Evolutionary conservation across 768 basidiomycete genomes (phyloP).

Genomic region (Mycena capillaripes): DNA sequence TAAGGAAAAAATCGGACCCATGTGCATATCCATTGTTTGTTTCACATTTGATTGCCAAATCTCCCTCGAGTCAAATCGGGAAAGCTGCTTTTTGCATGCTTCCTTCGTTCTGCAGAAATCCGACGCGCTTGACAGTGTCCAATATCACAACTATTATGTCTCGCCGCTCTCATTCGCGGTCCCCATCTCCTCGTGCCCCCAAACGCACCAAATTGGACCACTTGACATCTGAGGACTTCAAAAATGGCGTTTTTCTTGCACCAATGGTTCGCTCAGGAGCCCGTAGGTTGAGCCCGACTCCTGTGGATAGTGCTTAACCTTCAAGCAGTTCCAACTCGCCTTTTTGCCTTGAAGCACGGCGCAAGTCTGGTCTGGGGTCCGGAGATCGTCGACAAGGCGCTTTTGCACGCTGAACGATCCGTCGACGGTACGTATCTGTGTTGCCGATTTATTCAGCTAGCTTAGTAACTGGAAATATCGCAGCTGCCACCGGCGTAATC

Average conservation of each 20-base stretch:
- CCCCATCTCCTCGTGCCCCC: conserved; percentile 59
- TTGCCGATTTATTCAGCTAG: neutral
- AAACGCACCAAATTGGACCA: conserved; percentile 73
- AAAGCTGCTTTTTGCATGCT: conserved; percentile 4
- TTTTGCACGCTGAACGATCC: conserved; percentile 84
- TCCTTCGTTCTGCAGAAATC: neutral
- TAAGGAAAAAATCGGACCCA: no score
- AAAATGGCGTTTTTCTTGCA: conserved; percentile 92
- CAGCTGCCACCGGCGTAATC: conserved; percentile 89
- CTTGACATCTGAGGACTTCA: conserved; percentile 82
- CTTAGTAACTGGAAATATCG: neutral
- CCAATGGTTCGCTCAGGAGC: conserved; percentile 98
- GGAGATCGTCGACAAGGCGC: conserved; percentile 96
- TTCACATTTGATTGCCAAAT: neutral
- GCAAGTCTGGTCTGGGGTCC: conserved; percentile 97
- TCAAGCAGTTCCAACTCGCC: conserved; percentile 81
- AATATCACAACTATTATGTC: conserved; percentile 53
- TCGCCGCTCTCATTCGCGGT: conserved; percentile 64
- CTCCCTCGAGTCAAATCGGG: neutral
- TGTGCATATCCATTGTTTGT: neutral
- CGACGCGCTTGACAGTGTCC: neutral
- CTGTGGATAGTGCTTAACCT: conserved; percentile 29
- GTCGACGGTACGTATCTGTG: conserved; percentile 81
- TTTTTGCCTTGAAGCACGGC: conserved; percentile 92
- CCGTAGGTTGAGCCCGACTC: conserved; percentile 61